phyloP scores from a whole-genome alignment of 768 basidiomycete species.

The Boletus vermiculosoides region DNA sequence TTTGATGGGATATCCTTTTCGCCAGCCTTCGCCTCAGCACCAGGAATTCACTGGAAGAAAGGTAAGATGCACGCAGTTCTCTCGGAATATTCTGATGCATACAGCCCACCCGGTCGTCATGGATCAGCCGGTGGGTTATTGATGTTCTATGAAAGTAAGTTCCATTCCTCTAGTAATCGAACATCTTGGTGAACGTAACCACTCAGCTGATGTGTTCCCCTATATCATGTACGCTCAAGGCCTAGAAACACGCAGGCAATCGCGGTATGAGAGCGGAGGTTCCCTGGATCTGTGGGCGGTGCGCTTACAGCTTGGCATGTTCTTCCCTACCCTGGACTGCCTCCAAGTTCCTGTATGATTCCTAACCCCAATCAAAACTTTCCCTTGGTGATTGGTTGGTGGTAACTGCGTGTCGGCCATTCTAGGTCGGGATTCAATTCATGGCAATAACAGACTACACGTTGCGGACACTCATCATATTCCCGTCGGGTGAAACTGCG shows the following conservation, averaged over 20 bases:
- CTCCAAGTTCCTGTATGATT: neutral
- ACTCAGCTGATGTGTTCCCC: neutral
- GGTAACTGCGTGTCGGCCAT: neutral
- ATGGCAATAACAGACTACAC: neutral
- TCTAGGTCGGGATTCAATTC: neutral
- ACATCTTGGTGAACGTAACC: neutral
- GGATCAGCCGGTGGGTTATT: neutral
- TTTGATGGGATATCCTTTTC: neutral
- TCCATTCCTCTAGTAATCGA: neutral
- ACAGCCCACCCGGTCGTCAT: neutral
- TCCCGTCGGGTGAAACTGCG: neutral
- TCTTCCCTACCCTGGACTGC: neutral
- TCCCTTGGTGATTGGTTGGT: no score
- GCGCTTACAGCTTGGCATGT: neutral
- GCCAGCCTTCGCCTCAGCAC: neutral
- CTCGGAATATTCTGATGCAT: neutral
- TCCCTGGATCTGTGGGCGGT: neutral
- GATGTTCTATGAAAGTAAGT: neutral
- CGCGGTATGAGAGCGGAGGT: neutral
- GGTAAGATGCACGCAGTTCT: neutral
- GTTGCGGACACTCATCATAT: neutral
- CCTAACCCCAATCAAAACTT: no score
- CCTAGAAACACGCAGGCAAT: neutral
- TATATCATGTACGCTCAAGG: neutral
- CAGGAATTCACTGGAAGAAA: neutral